Percentiles rank a stretch among this genome's conserved stretches.
Evolutionary conservation across 2,329 filamentous ascomycete species (phyloP).

Genomic region (Exophiala oligosperma): DNA sequence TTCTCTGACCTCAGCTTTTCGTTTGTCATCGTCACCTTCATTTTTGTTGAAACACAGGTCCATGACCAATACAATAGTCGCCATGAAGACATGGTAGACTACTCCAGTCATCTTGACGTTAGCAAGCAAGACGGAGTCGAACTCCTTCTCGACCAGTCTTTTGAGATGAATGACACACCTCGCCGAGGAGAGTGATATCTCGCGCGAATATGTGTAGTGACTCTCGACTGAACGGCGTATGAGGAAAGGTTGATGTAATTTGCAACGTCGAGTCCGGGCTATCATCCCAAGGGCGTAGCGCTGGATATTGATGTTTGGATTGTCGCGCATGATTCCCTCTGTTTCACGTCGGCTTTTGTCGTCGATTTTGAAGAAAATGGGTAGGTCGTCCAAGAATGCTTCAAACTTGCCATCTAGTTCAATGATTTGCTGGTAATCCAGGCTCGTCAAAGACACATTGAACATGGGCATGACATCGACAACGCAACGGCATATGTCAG

Average conservation of each 20-base stretch:
- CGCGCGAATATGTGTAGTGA: constrained; percentile 39
- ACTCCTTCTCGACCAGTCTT: constrained; percentile 36
- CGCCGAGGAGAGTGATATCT: constrained; percentile 40
- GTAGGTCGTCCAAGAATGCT: constrained; percentile 34
- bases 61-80: constrained; percentile 40
- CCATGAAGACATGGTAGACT: constrained; percentile 44
- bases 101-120: constrained; percentile 31
- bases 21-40: constrained; percentile 37
- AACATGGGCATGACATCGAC: constrained; percentile 38
- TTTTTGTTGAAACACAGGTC: constrained; percentile 44
- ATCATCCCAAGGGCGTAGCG: constrained; percentile 38
- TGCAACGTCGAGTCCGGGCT: constrained; percentile 38
- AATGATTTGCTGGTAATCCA: constrained; percentile 42
- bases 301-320: constrained; percentile 38
- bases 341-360: constrained; percentile 31
- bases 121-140: constrained; percentile 16
- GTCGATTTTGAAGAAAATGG: constrained; percentile 41
- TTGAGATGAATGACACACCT: constrained; percentile 40
- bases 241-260: constrained; percentile 42
- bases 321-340: constrained; percentile 32
- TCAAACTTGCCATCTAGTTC: constrained; percentile 38
- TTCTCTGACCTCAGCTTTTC: constrained; percentile 39
- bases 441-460: constrained; percentile 30
- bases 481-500: constrained; percentile 41
- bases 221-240: constrained; percentile 38